These are phyloP conservation scores for Apiosordaria backusii DNA, from an alignment of 495 filamentous ascomycete species.

Conservation along the genomic window DNA sequence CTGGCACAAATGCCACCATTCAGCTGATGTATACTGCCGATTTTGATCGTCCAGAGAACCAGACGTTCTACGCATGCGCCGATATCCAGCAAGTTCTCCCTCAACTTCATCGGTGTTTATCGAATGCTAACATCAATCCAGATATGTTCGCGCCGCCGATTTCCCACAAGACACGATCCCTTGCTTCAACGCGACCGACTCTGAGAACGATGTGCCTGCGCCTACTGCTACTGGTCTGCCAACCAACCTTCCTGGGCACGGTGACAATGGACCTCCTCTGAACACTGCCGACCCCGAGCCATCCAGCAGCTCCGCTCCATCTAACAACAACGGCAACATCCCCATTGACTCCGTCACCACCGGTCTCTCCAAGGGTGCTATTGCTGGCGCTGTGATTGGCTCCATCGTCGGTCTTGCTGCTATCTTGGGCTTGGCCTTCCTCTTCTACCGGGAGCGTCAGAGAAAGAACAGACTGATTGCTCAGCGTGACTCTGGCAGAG, in stretches of 20 bases:
- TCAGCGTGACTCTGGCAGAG: conserved; percentile 17
- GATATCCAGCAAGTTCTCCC: conserved; percentile 31
- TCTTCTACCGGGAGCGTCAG: conserved; percentile 21
- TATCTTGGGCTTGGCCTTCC: conserved; percentile 18
- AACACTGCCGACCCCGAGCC: background rate
- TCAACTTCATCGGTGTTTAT: background rate
- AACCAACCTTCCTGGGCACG: conserved; percentile 13
- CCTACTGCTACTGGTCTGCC: conserved; percentile 16
- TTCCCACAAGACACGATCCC: conserved; percentile 36
- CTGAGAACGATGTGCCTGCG: conserved; percentile 18
- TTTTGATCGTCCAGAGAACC: conserved; percentile 43
- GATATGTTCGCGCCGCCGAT: conserved; percentile 33
- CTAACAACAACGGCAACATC: background rate
- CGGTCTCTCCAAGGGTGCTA: conserved; percentile 40
- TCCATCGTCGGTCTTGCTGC: conserved; percentile 31
- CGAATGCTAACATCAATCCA: conserved; percentile 12
- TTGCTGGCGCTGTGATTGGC: conserved; percentile 47
- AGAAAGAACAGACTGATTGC: conserved; percentile 17
- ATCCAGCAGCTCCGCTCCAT: background rate
- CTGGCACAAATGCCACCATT: conserved; percentile 48
- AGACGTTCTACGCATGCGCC: conserved; percentile 52
- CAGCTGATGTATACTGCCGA: conserved; percentile 48
- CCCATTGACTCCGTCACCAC: background rate
- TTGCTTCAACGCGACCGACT: conserved; percentile 49
- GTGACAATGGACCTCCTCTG: conserved; percentile 16